These are phyloP conservation scores for Tetrapisispora taiwanensis DNA, from an alignment of 805 yeast species.

Conservation along the genomic window DNA sequence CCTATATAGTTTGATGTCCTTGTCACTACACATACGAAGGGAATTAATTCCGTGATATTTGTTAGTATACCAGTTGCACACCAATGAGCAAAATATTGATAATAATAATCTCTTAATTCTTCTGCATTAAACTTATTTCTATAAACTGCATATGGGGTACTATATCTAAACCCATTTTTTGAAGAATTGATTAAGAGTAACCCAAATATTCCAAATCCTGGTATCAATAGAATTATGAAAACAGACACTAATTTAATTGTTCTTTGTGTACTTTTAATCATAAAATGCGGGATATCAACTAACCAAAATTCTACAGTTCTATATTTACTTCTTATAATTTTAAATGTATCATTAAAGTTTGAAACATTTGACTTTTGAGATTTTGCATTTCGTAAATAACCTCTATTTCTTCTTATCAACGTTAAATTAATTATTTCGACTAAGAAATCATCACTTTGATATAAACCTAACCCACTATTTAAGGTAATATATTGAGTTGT, in stretches of 20 bases:
- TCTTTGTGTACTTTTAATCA: not conserved
- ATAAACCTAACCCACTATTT: not conserved
- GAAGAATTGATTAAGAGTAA: not conserved
- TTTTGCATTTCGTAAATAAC: not conserved
- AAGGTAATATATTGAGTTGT: slow-evolving; percentile 2
- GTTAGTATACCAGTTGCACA: not conserved
- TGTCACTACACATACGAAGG: not conserved
- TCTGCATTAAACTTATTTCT: not conserved
- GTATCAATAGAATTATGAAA: not conserved
- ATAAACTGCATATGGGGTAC: not conserved
- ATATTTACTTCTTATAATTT: not conserved
- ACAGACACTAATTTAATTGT: not conserved
- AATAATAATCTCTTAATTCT: not conserved
- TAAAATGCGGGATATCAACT: not conserved
- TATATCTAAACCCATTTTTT: not conserved
- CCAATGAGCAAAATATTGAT: slow-evolving; percentile 1
- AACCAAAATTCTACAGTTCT: slow-evolving; percentile 2
- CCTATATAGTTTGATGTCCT: slow-evolving; percentile 1
- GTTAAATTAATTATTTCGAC: not conserved
- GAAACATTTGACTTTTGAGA: not conserved
- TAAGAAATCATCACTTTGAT: not conserved
- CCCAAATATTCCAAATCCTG: not conserved
- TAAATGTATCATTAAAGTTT: not conserved
- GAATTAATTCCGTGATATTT: slow-evolving; percentile 1
- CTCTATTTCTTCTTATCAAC: not conserved